Conservation (phyloP, 2,329 filamentous ascomycete species). For the Zymoseptoria passerinii region DNA sequence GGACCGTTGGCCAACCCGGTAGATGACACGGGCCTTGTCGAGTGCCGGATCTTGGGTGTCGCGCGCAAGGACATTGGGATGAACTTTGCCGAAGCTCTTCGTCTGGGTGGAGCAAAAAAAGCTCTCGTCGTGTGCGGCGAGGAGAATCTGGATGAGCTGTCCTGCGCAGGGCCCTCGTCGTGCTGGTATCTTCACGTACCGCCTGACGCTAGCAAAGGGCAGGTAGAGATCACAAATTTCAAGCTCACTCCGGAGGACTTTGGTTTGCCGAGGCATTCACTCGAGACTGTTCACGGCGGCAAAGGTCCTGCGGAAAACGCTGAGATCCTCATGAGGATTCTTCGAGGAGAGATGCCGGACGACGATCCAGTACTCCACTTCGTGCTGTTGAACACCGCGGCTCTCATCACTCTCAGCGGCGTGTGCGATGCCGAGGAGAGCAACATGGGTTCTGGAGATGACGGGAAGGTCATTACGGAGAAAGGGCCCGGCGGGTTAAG, state of each 20-base stretch:
- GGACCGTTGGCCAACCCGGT: conserved; percentile 88
- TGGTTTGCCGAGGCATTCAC: conserved; percentile 65
- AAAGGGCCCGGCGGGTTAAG: conserved; percentile 74
- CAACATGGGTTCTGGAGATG: conserved; percentile 69
- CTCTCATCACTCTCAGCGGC: conserved; percentile 75
- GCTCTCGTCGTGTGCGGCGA: conserved; percentile 86
- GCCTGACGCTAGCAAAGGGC: conserved; percentile 32
- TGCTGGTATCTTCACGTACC: conserved; percentile 60
- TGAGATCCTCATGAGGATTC: conserved; percentile 66
- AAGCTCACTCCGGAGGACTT: conserved; percentile 76
- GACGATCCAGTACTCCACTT: conserved; percentile 87
- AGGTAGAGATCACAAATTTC: conserved; percentile 65
- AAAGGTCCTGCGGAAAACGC: conserved; percentile 85
- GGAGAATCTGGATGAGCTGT: conserved; percentile 92
- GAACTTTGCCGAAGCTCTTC: conserved; percentile 79
- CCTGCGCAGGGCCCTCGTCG: conserved; percentile 76
- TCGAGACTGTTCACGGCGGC: conserved; percentile 71
- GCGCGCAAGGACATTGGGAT: conserved; percentile 78
- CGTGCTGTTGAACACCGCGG: conserved; percentile 87
- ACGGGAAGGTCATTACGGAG: conserved; percentile 71
- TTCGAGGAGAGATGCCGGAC: conserved; percentile 62
- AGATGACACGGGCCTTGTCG: conserved; percentile 60
- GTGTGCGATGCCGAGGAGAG: conserved; percentile 77
- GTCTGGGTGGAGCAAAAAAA: conserved; percentile 67
- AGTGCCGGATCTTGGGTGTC: conserved; percentile 89